These are phyloP conservation scores for Teratosphaeria viscida DNA, from an alignment of 2,329 filamentous ascomycete species.

Conservation along the genomic window DNA sequence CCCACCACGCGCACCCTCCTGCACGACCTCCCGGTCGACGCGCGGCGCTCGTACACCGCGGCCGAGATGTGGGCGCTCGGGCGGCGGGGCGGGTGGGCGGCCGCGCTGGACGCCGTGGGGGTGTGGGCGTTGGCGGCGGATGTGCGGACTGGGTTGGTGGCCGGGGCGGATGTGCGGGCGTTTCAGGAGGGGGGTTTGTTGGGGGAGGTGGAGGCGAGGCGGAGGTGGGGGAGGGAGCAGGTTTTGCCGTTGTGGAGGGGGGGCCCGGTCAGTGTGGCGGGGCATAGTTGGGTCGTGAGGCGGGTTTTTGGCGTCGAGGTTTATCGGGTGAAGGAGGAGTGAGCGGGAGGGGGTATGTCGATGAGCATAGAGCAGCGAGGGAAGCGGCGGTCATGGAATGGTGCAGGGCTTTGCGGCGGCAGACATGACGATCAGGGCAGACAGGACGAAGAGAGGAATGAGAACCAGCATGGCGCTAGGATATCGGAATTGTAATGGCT, in stretches of 20 bases:
- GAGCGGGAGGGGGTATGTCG: background rate
- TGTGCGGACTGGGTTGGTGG: constrained; percentile 20
- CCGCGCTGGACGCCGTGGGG: constrained; percentile 22
- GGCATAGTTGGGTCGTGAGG: constrained; percentile 25
- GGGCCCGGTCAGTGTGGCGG: constrained; percentile 23
- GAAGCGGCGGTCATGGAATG: too few relatives aligned
- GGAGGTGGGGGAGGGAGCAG: constrained; percentile 20
- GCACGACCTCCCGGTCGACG: constrained; percentile 22
- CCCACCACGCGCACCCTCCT: constrained; percentile 18
- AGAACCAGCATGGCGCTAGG: too few relatives aligned
- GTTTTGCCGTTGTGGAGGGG: constrained; percentile 27
- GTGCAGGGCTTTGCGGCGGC: too few relatives aligned
- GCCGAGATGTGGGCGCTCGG: constrained; percentile 17
- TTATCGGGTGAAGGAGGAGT: constrained; percentile 12
- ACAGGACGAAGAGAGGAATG: too few relatives aligned
- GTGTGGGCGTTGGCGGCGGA: constrained; percentile 25
- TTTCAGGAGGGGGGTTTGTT: constrained; percentile 25
- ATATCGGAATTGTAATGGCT: too few relatives aligned
- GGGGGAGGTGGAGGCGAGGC: constrained; percentile 17
- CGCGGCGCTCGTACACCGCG: constrained; percentile 20
- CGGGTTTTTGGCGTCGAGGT: constrained; percentile 24
- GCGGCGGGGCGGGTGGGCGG: constrained; percentile 10
- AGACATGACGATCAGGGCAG: background rate
- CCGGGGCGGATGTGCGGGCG: constrained; percentile 21
- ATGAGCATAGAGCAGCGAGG: too few relatives aligned